Base-by-base conservation (phyloP, 441 rosid species). In the Euphorbia schlechtendalii region DNA sequence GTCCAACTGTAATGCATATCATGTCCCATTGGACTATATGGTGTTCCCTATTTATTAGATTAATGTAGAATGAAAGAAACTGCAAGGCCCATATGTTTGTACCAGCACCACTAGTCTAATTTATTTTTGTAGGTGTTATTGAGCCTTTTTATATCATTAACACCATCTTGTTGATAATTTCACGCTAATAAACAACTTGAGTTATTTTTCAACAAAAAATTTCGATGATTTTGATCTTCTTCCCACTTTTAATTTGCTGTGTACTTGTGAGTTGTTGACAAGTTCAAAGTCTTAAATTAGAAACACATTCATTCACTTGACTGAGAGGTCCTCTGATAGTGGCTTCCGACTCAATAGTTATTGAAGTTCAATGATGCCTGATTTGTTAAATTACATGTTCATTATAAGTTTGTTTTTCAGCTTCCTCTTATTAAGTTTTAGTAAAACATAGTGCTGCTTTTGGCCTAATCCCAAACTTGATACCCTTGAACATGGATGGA, bases 401-500 rank as follows among this genome's bases (percentile, higher is more conserved):
- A 15, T 54, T 28, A 27, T 22, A 9, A 1, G 56, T 28, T 30
- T 22, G 10, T 27, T 58, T 58, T 55, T 64, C 51, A 8, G 49
- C 46, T 27, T 34, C 25, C 12, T 7, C 46, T 9, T 21, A 48
- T 21, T 34, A n/a, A 56, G 48, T 36, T 45, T 24, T 56, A 36
- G 15, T 51, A 27, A 45, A 34, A 27, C 25, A 11, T 3, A 51
- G 22, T 45, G 9, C 11, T 8, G 27, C 56, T 51, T 20, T 21
- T 51, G 13, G 25, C 4, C 12, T 22, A 20, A 3, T 51, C 56
- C 56, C 56, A 25, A 32, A 36, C 17, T 56, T 7, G 38, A 56
- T 18, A 56, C 4, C 15, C 28, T n/a, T 61, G 71, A n/a, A 49
- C 5, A 34, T 13, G 8, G 36, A 59, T 59, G 59, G 30, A 48